Percentiles rank a stretch among this genome's conserved stretches.
phyloP scores from a whole-genome alignment of 1,284 basidiomycete species.

The Microbotryum lychnidis-dioicae region DNA sequence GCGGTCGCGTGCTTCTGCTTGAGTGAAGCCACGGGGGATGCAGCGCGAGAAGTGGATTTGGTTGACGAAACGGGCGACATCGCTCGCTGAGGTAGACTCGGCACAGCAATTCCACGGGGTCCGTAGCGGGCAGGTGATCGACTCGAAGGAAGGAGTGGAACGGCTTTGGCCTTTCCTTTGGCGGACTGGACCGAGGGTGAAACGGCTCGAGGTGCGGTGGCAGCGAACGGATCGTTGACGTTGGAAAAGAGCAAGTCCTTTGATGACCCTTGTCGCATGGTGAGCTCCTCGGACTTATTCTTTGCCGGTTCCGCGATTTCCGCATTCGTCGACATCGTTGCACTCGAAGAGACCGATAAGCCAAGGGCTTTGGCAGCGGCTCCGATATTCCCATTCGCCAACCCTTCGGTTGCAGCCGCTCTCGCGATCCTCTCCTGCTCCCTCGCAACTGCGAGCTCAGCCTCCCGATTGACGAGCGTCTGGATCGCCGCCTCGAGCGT shows the following conservation, averaged over 20 bases:
- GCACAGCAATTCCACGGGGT: not conserved
- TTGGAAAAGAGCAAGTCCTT: conserved; percentile 7
- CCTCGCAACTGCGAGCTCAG: not conserved
- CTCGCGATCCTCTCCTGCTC: not conserved
- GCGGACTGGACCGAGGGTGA: conserved; percentile 1
- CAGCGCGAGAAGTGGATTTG: not conserved
- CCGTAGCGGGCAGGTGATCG: too few relatives aligned
- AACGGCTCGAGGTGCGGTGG: conserved; percentile 17
- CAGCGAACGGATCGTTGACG: conserved; percentile 20
- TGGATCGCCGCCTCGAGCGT: too few relatives aligned
- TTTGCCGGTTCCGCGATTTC: not conserved
- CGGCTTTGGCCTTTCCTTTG: conserved; percentile 24
- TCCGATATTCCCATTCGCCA: conserved; percentile 7
- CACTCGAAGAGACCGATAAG: conserved; percentile 6
- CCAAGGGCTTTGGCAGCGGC: conserved; percentile 14
- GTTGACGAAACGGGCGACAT: not conserved
- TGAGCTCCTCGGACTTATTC: conserved; percentile 1
- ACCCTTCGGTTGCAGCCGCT: conserved; percentile 9
- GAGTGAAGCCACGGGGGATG: not conserved
- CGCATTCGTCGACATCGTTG: conserved; percentile 5
- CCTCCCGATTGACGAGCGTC: not conserved
- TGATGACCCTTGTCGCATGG: conserved; percentile 9
- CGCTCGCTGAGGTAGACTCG: not conserved
- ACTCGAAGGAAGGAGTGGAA: not conserved
- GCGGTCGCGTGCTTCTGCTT: not conserved